Evolutionary conservation across 768 basidiomycete species (phyloP), one percentile per base, ranked within the genome.

Genomic region (Pleurotus pulmonarius): DNA sequence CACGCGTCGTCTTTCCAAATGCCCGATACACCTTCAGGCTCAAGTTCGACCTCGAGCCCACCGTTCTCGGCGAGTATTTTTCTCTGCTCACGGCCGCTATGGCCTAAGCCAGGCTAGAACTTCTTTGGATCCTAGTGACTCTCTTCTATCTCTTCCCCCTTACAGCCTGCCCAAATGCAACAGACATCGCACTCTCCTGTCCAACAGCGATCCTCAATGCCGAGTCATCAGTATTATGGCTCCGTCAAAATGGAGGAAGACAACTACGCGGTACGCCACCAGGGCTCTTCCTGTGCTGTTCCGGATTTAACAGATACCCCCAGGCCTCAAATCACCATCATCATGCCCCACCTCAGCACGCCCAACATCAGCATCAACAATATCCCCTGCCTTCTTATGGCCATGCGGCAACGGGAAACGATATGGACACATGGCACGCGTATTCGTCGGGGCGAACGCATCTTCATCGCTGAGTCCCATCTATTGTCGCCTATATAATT

Each of bases 11-110:
- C 80, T 3, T 88, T 87, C 67, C 83, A 81, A 62, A 74, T 88
- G 67, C 86, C 86, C 16, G 83, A 85, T 66, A 87, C 87, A 3
- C 86, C 86, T 2, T 86, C 85, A 18, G 84, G 81, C 16, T 88
- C 87, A 16, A 89, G 87, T 65, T 79, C 84, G 20, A 86, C 86
- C 4, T 87, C 86, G 24, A 89, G 85, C 61, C 86, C 87, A 56
- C 86, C 88, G n/a, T 90, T 89, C 77, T 92, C 90, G 87, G 89
- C 83, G 84, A 89, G 90, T 88, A 67, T 79, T 78, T 67, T 76
- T 79, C 74, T 71, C 70, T 74, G 61, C 58, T 61, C 55, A 63
- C 61, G 13, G 38, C 60, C 62, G 56, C 47, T 68, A 62, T 65
- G 60, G 59, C 64, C 20, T 38, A 43, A 29, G 60, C 61, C 52